phyloP scores from a whole-genome alignment of 345 rosid genomes.

The Camelina neglecta region DNA sequence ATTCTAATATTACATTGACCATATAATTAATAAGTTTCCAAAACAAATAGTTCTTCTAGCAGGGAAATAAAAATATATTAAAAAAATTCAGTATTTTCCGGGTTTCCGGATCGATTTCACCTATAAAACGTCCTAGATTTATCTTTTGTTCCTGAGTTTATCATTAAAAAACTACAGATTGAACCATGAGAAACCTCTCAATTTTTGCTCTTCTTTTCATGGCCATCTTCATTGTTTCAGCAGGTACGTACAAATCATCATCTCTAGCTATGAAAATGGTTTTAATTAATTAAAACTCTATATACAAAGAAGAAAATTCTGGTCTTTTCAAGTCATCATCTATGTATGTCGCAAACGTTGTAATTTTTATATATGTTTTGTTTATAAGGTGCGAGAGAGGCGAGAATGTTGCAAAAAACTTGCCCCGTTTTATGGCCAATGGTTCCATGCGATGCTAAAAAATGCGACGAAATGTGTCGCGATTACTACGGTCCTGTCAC shows the following conservation, averaged over 20 bases:
- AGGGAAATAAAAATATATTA: background rate
- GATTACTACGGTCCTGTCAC: conserved; percentile 33
- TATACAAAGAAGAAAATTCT: background rate
- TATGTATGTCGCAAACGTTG: background rate
- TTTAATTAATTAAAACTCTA: background rate
- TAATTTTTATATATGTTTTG: background rate
- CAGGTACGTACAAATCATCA: conserved; percentile 22
- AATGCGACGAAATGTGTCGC: conserved; percentile 30
- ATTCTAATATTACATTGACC: conserved; percentile 6
- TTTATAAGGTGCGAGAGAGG: conserved; percentile 38
- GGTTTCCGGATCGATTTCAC: background rate
- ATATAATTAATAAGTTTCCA: background rate
- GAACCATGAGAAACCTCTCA: conserved; percentile 32
- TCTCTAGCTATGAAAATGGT: background rate
- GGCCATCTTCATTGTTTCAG: conserved; percentile 36
- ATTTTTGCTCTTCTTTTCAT: conserved; percentile 27
- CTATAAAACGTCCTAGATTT: background rate
- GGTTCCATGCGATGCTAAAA: conserved; percentile 37
- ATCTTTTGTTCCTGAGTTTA: background rate
- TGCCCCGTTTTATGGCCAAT: conserved; percentile 31
- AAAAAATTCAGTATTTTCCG: background rate
- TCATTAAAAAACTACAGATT: background rate
- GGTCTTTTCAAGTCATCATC: background rate
- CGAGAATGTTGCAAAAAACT: conserved; percentile 20
- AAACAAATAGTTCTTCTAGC: background rate